These are phyloP conservation scores for Houttuynia cordata DNA, from an alignment of 164 flowering plant species.

Conservation along the genomic window DNA sequence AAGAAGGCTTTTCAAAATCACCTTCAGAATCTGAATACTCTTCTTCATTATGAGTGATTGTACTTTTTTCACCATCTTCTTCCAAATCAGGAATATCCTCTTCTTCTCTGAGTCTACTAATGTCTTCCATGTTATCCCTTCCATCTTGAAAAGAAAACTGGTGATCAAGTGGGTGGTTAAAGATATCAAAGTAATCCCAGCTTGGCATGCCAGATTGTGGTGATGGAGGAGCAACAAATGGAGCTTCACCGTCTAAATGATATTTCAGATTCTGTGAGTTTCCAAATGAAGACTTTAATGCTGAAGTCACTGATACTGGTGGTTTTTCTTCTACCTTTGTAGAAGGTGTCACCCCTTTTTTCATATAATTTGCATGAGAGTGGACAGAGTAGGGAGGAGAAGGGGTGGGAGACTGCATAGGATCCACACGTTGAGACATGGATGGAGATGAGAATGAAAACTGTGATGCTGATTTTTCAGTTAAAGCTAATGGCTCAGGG, in stretches of 20 bases:
- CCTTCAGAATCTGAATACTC: conserved; percentile 56
- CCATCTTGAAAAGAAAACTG: conserved; percentile 50
- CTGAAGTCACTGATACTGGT: conserved; percentile 26
- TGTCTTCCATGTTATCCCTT: conserved; percentile 31
- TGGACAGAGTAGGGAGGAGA: conserved; percentile 48
- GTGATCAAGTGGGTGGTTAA: conserved; percentile 40
- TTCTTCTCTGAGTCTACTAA: conserved; percentile 33
- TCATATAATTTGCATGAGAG: conserved; percentile 57
- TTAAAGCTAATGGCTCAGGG: conserved; percentile 55
- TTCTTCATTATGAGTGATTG: conserved; percentile 18
- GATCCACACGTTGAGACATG: conserved; percentile 44
- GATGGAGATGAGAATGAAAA: conserved; percentile 62
- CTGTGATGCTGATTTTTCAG: conserved; percentile 59
- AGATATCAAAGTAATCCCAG: conserved; percentile 81
- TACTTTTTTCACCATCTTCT: conserved; percentile 39
- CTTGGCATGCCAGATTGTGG: conserved; percentile 34
- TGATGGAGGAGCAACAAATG: conserved; percentile 25
- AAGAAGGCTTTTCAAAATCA: conserved; percentile 66
- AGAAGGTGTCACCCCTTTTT: conserved; percentile 33
- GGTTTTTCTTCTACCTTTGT: conserved; percentile 64
- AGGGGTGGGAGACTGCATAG: conserved; percentile 46
- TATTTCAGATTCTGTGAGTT: conserved; percentile 37
- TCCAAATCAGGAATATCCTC: conserved; percentile 54
- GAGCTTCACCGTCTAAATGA: conserved; percentile 26
- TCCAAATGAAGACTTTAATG: conserved; percentile 32